These are phyloP conservation scores for Zygosaccharomyces rouxii DNA, from an alignment of 805 yeast genomes.

Conservation along the genomic window DNA sequence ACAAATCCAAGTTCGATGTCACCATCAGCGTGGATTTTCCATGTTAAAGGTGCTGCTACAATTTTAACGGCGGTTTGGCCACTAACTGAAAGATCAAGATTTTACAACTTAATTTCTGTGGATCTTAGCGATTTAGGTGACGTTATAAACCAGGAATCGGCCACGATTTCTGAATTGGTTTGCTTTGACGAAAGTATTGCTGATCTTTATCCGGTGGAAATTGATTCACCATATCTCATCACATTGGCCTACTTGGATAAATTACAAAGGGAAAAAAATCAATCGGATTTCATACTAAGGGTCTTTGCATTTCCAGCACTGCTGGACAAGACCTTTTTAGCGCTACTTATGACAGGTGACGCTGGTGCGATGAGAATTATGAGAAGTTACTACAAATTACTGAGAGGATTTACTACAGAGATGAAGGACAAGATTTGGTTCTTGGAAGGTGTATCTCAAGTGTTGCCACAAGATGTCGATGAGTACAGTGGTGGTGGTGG, in stretches of 20 bases:
- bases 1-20: slow-evolving; percentile 51
- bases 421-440: slow-evolving; percentile 93
- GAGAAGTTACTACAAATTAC: slow-evolving; percentile 78
- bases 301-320: slow-evolving; percentile 93
- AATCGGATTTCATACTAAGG: slow-evolving; percentile 79
- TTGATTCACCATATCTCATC: slow-evolving; percentile 79
- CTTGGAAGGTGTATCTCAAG: slow-evolving; percentile 83
- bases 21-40: slow-evolving; percentile 95
- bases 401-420: slow-evolving; percentile 77
- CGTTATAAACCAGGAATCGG: slow-evolving; percentile 36
- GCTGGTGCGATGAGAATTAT: slow-evolving; percentile 84
- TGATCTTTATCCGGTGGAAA: slow-evolving; percentile 81
- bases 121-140: slow-evolving; percentile 89
- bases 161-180: slow-evolving; percentile 50
- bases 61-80: slow-evolving; percentile 97
- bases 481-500: slow-evolving; percentile 89
- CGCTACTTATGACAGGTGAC: slow-evolving; percentile 79
- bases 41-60: slow-evolving; percentile 95
- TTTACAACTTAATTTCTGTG: slow-evolving; percentile 70
- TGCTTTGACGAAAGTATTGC: slow-evolving; percentile 85
- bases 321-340: slow-evolving; percentile 73
- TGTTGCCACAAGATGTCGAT: slow-evolving; percentile 87
- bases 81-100: slow-evolving; percentile 60
- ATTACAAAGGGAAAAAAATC: slow-evolving; percentile 72
- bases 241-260: slow-evolving; percentile 83